phyloP scores from a whole-genome alignment of 306 rosid genomes.

The Prunus campanulata region DNA sequence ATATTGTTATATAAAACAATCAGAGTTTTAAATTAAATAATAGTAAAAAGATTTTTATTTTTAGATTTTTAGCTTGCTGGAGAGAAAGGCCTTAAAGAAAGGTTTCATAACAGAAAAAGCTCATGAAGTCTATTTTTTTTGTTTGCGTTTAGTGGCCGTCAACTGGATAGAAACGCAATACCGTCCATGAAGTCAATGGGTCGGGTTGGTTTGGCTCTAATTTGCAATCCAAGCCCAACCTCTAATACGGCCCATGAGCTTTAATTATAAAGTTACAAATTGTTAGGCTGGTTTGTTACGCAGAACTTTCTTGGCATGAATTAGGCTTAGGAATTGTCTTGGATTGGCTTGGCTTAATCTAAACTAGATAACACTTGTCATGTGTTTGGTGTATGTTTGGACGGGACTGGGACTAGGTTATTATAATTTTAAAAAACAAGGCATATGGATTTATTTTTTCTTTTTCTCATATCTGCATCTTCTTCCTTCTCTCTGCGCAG shows the following conservation, averaged over 20 bases:
- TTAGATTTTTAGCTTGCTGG: background rate
- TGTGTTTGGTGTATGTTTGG: too few relatives aligned
- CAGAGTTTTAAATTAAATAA: background rate
- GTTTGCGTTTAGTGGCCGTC: background rate
- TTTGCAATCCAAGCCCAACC: background rate
- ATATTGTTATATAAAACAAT: too few relatives aligned
- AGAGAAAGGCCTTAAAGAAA: background rate
- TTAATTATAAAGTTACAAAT: background rate
- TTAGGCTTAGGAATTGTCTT: too few relatives aligned
- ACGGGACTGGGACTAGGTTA: too few relatives aligned
- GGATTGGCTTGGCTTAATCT: too few relatives aligned
- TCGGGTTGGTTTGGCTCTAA: background rate
- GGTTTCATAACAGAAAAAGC: background rate
- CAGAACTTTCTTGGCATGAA: rapidly evolving
- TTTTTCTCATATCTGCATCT: too few relatives aligned
- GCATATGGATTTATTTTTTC: too few relatives aligned
- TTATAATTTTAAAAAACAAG: too few relatives aligned
- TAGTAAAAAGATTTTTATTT: background rate
- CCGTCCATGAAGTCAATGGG: background rate
- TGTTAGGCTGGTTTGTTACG: too few relatives aligned
- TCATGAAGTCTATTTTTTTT: background rate
- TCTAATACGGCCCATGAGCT: background rate
- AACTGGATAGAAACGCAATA: background rate
- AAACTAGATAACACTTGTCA: too few relatives aligned
- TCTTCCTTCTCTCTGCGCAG: too few relatives aligned